Percentiles rank a stretch among this genome's conserved stretches.
Conservation (phyloP, 2,329 filamentous ascomycete genomes). For the Epichloe brachyelytri region DNA sequence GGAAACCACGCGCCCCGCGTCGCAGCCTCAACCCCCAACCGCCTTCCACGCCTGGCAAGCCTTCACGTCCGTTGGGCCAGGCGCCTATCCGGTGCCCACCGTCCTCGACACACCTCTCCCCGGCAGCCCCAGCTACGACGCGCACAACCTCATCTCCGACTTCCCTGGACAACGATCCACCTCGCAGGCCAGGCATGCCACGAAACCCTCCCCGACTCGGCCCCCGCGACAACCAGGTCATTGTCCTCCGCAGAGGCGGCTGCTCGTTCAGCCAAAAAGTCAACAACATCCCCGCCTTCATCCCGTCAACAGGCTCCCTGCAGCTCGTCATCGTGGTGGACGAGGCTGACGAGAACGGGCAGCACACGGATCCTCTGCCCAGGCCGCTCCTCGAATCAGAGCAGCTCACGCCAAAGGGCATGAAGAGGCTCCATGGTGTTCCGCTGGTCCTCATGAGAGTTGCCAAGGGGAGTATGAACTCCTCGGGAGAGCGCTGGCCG, state of each 20-base stretch:
- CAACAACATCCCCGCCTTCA: constrained; percentile 67
- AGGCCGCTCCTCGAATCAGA: constrained; percentile 61
- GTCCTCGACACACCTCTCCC: constrained; percentile 41
- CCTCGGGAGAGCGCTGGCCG: constrained; percentile 47
- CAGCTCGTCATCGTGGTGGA: constrained; percentile 71
- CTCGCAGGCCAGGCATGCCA: constrained; percentile 58
- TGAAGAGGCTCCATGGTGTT: constrained; percentile 58
- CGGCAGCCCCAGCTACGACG: constrained; percentile 28
- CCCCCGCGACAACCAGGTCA: constrained; percentile 54
- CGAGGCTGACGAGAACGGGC: constrained; percentile 19
- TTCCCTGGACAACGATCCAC: constrained; percentile 60
- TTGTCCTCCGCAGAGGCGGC: constrained; percentile 69
- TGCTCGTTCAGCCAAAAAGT: constrained; percentile 81
- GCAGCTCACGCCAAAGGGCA: constrained; percentile 58
- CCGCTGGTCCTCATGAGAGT: constrained; percentile 75
- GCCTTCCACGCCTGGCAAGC: constrained; percentile 36
- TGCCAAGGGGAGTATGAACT: constrained; percentile 46
- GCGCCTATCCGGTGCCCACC: constrained; percentile 58
- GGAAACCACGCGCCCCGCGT: constrained; percentile 16
- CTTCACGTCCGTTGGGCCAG: constrained; percentile 38
- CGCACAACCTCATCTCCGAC: constrained; percentile 25
- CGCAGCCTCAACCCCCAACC: constrained; percentile 22
- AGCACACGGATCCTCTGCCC: constrained; percentile 21
- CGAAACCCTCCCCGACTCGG: constrained; percentile 37
- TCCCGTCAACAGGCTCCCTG: constrained; percentile 46